These are phyloP conservation scores for Lyophyllum atratum DNA, from an alignment of 768 basidiomycete species.

Conservation along the genomic window DNA sequence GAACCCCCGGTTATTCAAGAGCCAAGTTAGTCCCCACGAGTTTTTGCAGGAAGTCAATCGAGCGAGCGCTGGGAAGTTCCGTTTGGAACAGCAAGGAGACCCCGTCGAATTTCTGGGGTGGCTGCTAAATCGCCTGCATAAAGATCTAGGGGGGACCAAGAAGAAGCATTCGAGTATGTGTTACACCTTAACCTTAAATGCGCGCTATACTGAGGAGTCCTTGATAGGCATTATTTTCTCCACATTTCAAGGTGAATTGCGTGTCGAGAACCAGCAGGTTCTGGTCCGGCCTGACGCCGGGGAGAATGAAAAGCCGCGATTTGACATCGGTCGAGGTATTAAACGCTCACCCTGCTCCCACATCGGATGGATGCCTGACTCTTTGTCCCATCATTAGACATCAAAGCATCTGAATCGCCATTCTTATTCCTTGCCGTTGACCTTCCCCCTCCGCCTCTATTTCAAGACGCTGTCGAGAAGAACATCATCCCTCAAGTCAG, in stretches of 20 bases:
- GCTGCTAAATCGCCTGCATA: conserved; percentile 91
- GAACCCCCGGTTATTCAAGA: conserved; percentile 96
- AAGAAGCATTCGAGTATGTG: conserved; percentile 85
- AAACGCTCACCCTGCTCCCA: conserved; percentile 24
- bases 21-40: conserved; percentile 98
- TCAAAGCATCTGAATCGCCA: conserved; percentile 81
- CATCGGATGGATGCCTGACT: conserved; percentile 3
- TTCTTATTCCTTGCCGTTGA: conserved; percentile 97
- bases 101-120: conserved; percentile 95
- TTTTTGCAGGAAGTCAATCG: conserved; percentile 96
- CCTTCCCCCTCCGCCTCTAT: conserved; percentile 95
- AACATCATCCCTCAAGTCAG: conserved; percentile 99
- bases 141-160: conserved; percentile 93
- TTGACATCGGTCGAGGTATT: conserved; percentile 97
- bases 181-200: conserved; percentile 2
- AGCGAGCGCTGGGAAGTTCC: conserved; percentile 87
- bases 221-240: conserved; percentile 82
- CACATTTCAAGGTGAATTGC: conserved; percentile 92
- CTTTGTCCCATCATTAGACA: conserved; percentile 54
- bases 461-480: conserved; percentile 95
- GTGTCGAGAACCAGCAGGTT: conserved; percentile 92
- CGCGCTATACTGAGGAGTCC: conserved; percentile 21
- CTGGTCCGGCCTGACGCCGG: conserved; percentile 78
- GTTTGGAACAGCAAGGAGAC: conserved; percentile 92
- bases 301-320: conserved; percentile 80